Evolutionary conservation across 805 yeast species (phyloP), one percentile per base, ranked within the genome.

Genomic region (Priceomyces carsonii): DNA sequence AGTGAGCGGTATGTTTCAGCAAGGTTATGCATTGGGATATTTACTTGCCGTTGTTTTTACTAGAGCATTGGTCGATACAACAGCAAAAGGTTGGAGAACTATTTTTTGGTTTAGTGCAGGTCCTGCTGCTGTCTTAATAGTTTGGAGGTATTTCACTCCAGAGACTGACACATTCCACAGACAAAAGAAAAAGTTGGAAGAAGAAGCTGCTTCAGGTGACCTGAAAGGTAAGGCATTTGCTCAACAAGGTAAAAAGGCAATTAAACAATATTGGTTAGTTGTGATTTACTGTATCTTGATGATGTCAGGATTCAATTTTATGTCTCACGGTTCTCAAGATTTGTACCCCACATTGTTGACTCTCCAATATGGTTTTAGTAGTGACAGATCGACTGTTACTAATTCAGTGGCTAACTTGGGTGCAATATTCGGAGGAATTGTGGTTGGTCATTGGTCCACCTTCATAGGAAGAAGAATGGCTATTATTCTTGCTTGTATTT

Each of bases 11-110:
- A 57, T 85, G 26, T 76, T 87, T 53, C 95, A 86, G 59, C 84
- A 85, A 55, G 95, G 95, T 42, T 87, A 82, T 47, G 82, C 85
- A 1, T 71, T 82, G 31, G 89, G 89, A 16, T 81, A 80, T 47
- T 59, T 82, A 17, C 52, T 81, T 40, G 86, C 80, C 5, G 85
- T 80, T 32, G 66, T 80, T 16, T 82, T 80, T 62, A 75, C 75
- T 42, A 67, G 87, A 54, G 83, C 82, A 21, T 73, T 82, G 41
- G 77, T 74, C 6, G 75, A 72, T 50, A 51, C 51, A 23, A 63
- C 80, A 3, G 47, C 62, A 1, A 67, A 76, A 38, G 63, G 68
- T 0, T 82, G 88, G 88, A 73, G 85, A 59, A 69, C 82, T 2
- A 54, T 82, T 38, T 80, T 79, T 55, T 80, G 85, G 81, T 80